Conservation (phyloP, 2,329 filamentous ascomycete species). For the Ceratocystis papillata region DNA sequence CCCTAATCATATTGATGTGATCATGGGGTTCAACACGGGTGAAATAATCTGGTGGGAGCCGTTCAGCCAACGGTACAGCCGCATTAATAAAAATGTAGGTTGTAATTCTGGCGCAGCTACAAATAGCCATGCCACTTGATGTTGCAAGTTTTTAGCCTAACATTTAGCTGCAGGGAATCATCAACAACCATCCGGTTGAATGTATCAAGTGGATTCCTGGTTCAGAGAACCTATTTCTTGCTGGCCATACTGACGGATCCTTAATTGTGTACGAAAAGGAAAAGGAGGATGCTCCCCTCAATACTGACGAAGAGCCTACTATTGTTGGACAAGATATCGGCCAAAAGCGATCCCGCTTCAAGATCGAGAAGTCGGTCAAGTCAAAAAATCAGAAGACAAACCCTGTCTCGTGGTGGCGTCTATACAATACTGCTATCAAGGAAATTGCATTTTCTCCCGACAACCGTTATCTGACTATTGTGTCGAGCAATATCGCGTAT, state of each 20-base stretch:
- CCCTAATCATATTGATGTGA: constrained; percentile 69
- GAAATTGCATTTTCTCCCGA: constrained; percentile 89
- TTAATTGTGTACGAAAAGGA: constrained; percentile 95
- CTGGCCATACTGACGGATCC: constrained; percentile 82
- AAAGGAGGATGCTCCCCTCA: constrained; percentile 76
- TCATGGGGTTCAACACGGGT: constrained; percentile 91
- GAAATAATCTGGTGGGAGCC: constrained; percentile 99
- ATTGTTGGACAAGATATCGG: constrained; percentile 29
- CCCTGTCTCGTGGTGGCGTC: constrained; percentile 82
- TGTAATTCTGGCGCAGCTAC: background rate
- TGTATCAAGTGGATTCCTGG: constrained; percentile 89
- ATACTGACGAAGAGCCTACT: constrained; percentile 50
- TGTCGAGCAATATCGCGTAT: constrained; percentile 81
- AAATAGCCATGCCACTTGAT: background rate
- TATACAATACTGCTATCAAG: constrained; percentile 84
- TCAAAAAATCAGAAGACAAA: constrained; percentile 91
- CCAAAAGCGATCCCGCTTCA: constrained; percentile 38
- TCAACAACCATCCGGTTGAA: constrained; percentile 74
- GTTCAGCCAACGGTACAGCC: constrained; percentile 86
- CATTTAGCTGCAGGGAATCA: constrained; percentile 53
- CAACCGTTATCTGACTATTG: constrained; percentile 73
- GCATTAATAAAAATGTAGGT: constrained; percentile 82
- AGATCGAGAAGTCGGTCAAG: constrained; percentile 80
- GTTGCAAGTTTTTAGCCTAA: background rate
- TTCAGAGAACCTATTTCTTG: constrained; percentile 85